phyloP scores from a whole-genome alignment of 2,329 filamentous ascomycete species.

The Xylariaceae sp. region DNA sequence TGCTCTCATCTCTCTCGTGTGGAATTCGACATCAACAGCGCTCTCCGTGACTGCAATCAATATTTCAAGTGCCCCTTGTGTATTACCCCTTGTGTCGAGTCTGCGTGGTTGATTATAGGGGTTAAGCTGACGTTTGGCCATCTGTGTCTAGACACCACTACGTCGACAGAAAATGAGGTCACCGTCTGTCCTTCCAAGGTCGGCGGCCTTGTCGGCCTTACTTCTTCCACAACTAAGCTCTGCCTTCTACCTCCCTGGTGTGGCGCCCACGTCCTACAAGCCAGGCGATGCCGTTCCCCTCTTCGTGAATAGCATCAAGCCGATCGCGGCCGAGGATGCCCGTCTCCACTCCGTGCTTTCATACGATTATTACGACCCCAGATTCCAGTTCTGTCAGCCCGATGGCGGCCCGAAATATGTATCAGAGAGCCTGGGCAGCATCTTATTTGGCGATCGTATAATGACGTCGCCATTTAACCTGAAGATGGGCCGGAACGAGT shows the following conservation, averaged over 20 bases:
- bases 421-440: slow-evolving; percentile 88
- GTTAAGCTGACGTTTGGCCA: slow-evolving; percentile 4
- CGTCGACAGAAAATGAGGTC: slow-evolving; percentile 38
- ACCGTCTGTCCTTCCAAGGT: slow-evolving; percentile 39
- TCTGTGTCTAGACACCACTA: slow-evolving; percentile 2
- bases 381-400: slow-evolving; percentile 84
- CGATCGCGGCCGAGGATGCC: slow-evolving; percentile 72
- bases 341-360: slow-evolving; percentile 88
- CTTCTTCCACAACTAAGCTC: slow-evolving; percentile 50
- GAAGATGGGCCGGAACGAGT: slow-evolving; percentile 79
- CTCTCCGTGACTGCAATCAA: neutral
- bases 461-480: slow-evolving; percentile 93
- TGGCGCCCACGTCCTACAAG: slow-evolving; percentile 89
- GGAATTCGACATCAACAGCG: neutral
- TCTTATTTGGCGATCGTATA: slow-evolving; percentile 94
- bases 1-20: neutral
- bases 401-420: slow-evolving; percentile 70
- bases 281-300: slow-evolving; percentile 74
- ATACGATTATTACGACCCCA: slow-evolving; percentile 90
- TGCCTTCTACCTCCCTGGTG: slow-evolving; percentile 93
- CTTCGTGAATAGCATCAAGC: slow-evolving; percentile 88
- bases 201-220: slow-evolving; percentile 46
- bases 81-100: neutral
- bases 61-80: neutral
- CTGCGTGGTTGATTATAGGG: too few relatives aligned